These are phyloP conservation scores for Aureobasidium melanogenum DNA, from an alignment of 2,329 filamentous ascomycete genomes.

Conservation along the genomic window DNA sequence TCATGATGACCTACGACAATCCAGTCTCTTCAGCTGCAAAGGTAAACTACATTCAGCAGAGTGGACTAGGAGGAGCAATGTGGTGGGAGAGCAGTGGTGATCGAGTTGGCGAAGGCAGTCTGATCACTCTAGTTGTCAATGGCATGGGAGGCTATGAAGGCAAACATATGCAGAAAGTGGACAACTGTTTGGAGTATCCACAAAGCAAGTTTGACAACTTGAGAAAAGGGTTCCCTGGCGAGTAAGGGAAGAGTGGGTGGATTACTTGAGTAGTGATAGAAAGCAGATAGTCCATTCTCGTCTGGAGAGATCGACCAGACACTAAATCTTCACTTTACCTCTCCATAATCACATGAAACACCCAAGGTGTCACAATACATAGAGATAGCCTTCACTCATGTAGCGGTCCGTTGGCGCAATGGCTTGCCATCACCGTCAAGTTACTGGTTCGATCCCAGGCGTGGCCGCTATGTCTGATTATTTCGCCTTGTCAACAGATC, in stretches of 20 bases:
- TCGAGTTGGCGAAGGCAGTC: slow-evolving; percentile 51
- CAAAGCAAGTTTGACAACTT: slow-evolving; percentile 47
- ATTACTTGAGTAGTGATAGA: not conserved
- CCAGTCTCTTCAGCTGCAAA: slow-evolving; percentile 59
- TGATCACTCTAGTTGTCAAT: slow-evolving; percentile 45
- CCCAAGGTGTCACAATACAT: not conserved
- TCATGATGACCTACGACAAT: slow-evolving; percentile 71
- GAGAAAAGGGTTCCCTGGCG: slow-evolving; percentile 31
- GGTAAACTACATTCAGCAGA: slow-evolving; percentile 58
- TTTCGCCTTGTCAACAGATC: not conserved
- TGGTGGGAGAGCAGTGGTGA: slow-evolving; percentile 92
- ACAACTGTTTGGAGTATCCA: slow-evolving; percentile 45
- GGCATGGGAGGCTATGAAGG: slow-evolving; percentile 32
- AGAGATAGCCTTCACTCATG: not conserved
- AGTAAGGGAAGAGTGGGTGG: slow-evolving; percentile 13
- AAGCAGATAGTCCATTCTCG: not conserved
- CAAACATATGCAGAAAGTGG: slow-evolving; percentile 35
- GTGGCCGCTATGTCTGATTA: not conserved
- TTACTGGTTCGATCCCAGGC: slow-evolving; percentile 3
- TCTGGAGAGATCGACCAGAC: not conserved
- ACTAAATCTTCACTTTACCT: not conserved
- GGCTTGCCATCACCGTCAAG: not conserved
- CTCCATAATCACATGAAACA: no score
- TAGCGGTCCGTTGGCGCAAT: not conserved
- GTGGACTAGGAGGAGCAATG: slow-evolving; percentile 78